phyloP scores from a whole-genome alignment of 768 basidiomycete species.

The Saitozyma sp. region DNA sequence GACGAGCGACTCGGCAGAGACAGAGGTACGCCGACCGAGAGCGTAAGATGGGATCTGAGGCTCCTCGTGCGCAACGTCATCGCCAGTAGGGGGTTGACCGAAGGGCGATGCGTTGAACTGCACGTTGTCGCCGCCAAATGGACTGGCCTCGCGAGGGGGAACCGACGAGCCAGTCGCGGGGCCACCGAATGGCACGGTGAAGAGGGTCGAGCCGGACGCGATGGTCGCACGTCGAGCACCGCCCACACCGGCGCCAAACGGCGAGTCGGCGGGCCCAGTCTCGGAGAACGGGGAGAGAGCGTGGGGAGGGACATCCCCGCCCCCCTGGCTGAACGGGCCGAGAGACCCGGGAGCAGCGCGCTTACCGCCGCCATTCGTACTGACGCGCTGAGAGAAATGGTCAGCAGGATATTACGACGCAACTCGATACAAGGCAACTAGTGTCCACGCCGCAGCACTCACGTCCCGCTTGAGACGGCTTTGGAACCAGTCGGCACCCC shows the following conservation, averaged over 20 bases:
- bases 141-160: conserved; percentile 6
- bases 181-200: conserved; percentile 22
- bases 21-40: conserved; percentile 87
- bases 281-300: conserved; percentile 33
- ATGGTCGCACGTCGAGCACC: conserved; percentile 37
- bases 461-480: conserved; percentile 44
- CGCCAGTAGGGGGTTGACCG: conserved; percentile 7
- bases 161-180: background rate
- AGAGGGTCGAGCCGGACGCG: conserved; percentile 24
- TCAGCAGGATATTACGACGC: too few species aligned
- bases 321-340: too few species aligned
- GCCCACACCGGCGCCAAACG: conserved; percentile 35
- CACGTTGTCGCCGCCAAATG: background rate
- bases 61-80: conserved; percentile 36
- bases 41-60: conserved; percentile 58
- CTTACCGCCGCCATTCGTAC: background rate
- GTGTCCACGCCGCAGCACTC: conserved; percentile 11
- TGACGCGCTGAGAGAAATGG: background rate
- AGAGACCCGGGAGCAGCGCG: conserved; percentile 11
- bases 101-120: conserved; percentile 11
- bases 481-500: conserved; percentile 85
- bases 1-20: conserved; percentile 93
- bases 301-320: too few species aligned
- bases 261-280: conserved; percentile 40
- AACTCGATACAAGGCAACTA: too few species aligned